Evolutionary conservation across 768 basidiomycete genomes (phyloP), one percentile per base, ranked within the genome.

Genomic region (Mycena metata): DNA sequence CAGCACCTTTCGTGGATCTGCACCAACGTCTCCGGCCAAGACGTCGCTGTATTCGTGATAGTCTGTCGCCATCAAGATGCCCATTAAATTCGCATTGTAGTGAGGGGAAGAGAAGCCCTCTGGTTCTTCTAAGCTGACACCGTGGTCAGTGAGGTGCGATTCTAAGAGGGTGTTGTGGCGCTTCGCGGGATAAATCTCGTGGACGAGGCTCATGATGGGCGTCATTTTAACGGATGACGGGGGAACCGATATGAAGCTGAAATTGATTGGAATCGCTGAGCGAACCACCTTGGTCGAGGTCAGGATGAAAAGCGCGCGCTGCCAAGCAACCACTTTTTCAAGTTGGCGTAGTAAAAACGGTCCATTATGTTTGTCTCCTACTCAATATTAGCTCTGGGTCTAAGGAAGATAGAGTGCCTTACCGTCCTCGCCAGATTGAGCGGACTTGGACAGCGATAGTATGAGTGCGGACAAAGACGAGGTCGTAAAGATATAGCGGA

Each of bases 181-280:
- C 35, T 41, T 42, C 6, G 49, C 52, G 0, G 49, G 45, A 42
- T 66, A 66, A 4, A 66, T 49, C 36, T 66, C 58, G 43, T 60
- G 21, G 9, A 60, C 65, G 47, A 66, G 65, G 26, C 60, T 21
- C 57, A 66, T 66, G 16, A 66, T 60, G 16, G 65, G 58, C 9
- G 58, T 60, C 47, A 39, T 39, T 33, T 54, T 41, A 12, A 49
- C 13, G 12, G 59, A 49, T 16, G 33, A 35, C 30, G 57, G 41
- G 17, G 58, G 65, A 24, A 66, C 19, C 11, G 65, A 54, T 17
- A 66, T 26, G 39, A 60, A n/a, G 26, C 51, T 59, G 36, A 66
- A 60, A 17, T 66, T 19, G 17, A 66, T 54, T 0, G 65, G 56
- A 33, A 66, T 50, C 12, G 51, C 65, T 9, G 57, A 57, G n/a